Evolutionary conservation across 192 early-diverging fungal genomes (phyloP).

Genomic region (Allomyces macrogynus): DNA sequence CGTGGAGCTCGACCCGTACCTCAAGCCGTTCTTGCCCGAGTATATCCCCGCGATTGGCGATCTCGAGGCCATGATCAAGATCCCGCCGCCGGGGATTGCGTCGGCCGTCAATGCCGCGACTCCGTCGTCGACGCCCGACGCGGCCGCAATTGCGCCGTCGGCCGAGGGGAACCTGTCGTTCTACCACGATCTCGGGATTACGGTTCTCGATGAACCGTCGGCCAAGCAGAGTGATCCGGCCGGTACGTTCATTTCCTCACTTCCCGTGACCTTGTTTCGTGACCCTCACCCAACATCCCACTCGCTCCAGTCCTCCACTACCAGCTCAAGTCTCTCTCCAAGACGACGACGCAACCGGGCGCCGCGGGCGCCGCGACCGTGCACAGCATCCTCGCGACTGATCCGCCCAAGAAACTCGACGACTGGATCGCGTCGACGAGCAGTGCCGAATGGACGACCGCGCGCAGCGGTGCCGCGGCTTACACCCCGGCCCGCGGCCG

Average conservation of each 20-base stretch:
- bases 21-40: conserved; percentile 36
- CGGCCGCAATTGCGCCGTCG: not conserved
- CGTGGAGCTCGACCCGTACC: conserved; percentile 24
- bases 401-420: not conserved
- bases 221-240: conserved; percentile 3
- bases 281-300: not conserved
- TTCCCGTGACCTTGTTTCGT: too few relatives aligned
- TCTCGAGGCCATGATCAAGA: conserved; percentile 42
- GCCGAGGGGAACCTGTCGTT: not conserved
- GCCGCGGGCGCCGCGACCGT: not conserved
- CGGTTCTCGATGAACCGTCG: conserved; percentile 2
- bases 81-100: not conserved
- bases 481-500: not conserved
- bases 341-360: not conserved
- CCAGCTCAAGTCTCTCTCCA: conserved; percentile 3
- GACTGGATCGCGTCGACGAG: not conserved
- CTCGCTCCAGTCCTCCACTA: conserved; percentile 2
- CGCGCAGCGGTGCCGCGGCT: not conserved
- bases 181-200: not conserved
- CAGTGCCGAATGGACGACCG: not conserved
- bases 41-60: conserved; percentile 40
- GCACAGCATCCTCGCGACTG: not conserved
- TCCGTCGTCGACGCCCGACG: not conserved
- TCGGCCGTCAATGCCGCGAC: not conserved
- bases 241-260: not conserved